A percentile compares a stretch with the other conserved stretches of the same genome.
phyloP scores from a whole-genome alignment of 2,329 filamentous ascomycete genomes.

The Monosporascus ibericus region DNA sequence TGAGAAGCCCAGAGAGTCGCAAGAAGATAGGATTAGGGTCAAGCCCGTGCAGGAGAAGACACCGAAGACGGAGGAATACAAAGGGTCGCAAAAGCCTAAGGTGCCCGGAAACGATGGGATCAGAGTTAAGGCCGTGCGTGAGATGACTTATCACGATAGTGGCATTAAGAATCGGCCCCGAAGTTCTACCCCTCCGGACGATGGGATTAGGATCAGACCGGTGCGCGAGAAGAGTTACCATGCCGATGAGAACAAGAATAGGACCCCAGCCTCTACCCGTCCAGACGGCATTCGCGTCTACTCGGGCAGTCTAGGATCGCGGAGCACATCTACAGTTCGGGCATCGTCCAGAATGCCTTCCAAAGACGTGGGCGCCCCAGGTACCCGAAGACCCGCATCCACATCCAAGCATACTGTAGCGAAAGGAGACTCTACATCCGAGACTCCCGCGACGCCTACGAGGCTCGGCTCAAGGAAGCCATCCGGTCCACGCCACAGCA shows the following conservation, averaged over 20 bases:
- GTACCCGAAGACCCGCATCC: constrained; percentile 13
- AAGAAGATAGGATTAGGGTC: neutral
- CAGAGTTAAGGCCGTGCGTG: constrained; percentile 18
- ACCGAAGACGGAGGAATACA: constrained; percentile 5
- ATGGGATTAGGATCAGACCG: constrained; percentile 7
- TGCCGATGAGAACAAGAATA: constrained; percentile 5
- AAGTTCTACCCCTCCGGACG: neutral
- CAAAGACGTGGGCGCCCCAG: constrained; percentile 15
- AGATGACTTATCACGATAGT: constrained; percentile 24
- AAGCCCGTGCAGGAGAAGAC: neutral
- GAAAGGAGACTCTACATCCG: constrained; percentile 30
- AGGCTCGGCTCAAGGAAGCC: constrained; percentile 20
- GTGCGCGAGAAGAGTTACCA: constrained; percentile 17
- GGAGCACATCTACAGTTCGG: constrained; percentile 21
- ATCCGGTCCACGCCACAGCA: constrained; percentile 16
- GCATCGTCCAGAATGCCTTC: constrained; percentile 24
- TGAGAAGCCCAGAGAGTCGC: neutral
- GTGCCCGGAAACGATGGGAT: constrained; percentile 23
- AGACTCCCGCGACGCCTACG: constrained; percentile 30
- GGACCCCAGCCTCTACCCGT: constrained; percentile 9
- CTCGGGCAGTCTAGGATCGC: constrained; percentile 16
- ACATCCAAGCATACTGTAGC: constrained; percentile 25
- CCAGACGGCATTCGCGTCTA: constrained; percentile 31
- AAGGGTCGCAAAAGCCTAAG: constrained; percentile 14
- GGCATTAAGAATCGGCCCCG: constrained; percentile 27